Base-by-base conservation (phyloP, 2,329 filamentous ascomycete genomes). In the Xylaria sp. region DNA sequence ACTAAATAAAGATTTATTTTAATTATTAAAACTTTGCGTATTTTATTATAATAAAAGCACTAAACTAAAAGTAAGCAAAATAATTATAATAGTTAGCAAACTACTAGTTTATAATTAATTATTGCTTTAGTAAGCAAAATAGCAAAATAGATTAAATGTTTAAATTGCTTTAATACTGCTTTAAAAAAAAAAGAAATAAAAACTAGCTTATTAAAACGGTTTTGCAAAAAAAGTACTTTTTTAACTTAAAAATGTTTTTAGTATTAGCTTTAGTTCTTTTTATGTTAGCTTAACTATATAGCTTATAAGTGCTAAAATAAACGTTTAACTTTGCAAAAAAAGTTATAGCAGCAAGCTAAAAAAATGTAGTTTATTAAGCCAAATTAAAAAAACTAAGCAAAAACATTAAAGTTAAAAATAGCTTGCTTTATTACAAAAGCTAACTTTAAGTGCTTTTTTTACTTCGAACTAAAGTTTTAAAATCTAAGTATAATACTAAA, bases 181-280 rank as follows among this genome's bases (percentile, higher is more conserved):
- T 39, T 55, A 55, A 55, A 25, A 55, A 39, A 55, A 38, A 22
- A 22, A 22, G 31, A n/a, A n/a, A n/a, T 49, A 49, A 49, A 49
- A 17, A 49, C 25, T 49, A n/a, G n/a, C 13, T 49, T 20, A 49
- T 49, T 25, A 39, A 25, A 39, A 25, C 5, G 39, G 5, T 55
- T 25, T 55, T n/a, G n/a, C n/a, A n/a, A n/a, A n/a, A 55, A 25
- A 55, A 38, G 22, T 15, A 55, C 20, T 15, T 55, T 38, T 55
- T 55, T 25, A 25, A 55, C 11, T 29, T 49, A 29, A 11, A 49
- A 49, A 27, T 49, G 4, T 49, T 49, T 25, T 5, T 27, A 49
- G 3, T 17, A 27, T 11, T 49, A 29, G n/a, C n/a, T n/a, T 1
- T 29, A 49, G 13, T 49, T 13, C 6, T 49, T 29, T 3, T 29